Percentiles rank a stretch among this genome's conserved stretches.
Conservation (phyloP, 179 eudicot species). For the Monotropa hypopitys region DNA sequence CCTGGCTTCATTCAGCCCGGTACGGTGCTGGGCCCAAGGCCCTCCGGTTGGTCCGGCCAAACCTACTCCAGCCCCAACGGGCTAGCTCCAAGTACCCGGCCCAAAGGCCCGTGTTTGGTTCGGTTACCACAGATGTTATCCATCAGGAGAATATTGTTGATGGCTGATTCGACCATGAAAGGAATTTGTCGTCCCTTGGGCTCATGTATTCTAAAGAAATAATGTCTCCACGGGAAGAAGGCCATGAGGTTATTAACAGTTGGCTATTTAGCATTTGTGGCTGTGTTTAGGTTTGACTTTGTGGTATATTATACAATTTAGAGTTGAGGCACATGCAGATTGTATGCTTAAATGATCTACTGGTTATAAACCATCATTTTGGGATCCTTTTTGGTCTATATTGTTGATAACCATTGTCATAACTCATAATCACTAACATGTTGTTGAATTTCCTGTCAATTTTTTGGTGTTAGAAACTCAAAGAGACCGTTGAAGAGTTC, state of each 20-base stretch:
- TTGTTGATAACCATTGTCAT: background rate
- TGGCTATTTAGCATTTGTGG: no score
- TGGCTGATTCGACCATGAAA: no score
- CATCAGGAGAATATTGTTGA: no score
- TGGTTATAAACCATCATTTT: background rate
- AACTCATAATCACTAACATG: background rate
- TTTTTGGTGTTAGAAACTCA: conserved; percentile 40
- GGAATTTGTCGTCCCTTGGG: background rate
- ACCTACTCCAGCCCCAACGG: no score
- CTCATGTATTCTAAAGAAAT: background rate
- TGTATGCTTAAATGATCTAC: background rate
- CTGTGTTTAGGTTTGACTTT: no score
- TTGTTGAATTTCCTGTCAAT: background rate
- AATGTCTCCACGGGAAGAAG: background rate
- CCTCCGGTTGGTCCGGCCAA: no score
- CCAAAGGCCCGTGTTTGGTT: no score
- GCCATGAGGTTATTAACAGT: no score
- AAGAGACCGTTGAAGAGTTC: conserved; percentile 42
- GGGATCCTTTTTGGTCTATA: background rate
- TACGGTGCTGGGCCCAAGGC: no score
- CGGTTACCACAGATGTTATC: no score
- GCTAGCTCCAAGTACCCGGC: no score
- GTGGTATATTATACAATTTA: background rate
- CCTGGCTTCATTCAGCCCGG: no score
- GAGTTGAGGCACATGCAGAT: background rate